These are phyloP conservation scores for Ascochyta clinopodiicola DNA, from an alignment of 2,329 filamentous ascomycete genomes.

Conservation along the genomic window DNA sequence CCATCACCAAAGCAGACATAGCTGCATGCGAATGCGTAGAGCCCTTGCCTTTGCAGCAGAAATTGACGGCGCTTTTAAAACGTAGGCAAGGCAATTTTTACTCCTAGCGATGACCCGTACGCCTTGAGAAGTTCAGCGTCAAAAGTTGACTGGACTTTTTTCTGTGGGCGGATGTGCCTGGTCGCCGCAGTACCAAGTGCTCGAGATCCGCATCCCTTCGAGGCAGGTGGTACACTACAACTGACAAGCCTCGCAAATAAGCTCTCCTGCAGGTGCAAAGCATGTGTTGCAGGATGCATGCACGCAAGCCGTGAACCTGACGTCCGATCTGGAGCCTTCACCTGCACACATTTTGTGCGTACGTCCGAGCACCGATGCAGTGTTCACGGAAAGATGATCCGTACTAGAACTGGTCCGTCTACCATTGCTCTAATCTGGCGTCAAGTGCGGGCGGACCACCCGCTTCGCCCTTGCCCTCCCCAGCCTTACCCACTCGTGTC, in stretches of 20 bases:
- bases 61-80: too few species aligned
- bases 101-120: too few species aligned
- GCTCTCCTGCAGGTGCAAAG: slow-evolving; percentile 1
- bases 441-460: neutral
- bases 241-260: neutral
- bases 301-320: neutral
- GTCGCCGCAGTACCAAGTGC: neutral
- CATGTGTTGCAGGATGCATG: neutral
- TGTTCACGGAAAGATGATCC: neutral
- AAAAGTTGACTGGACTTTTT: neutral
- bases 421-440: neutral
- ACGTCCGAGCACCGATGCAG: neutral
- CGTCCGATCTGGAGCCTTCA: neutral
- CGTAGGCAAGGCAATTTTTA: too few species aligned
- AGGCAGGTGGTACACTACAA: neutral
- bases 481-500: neutral
- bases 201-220: neutral
- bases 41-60: neutral
- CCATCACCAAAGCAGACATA: neutral
- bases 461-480: neutral
- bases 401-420: neutral
- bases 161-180: neutral
- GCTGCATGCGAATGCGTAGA: neutral
- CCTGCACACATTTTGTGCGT: neutral
- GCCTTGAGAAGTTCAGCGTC: too few species aligned